Base-by-base conservation (phyloP, 2,329 filamentous ascomycete species). In the Nannizziopsis arthrosporioides region DNA sequence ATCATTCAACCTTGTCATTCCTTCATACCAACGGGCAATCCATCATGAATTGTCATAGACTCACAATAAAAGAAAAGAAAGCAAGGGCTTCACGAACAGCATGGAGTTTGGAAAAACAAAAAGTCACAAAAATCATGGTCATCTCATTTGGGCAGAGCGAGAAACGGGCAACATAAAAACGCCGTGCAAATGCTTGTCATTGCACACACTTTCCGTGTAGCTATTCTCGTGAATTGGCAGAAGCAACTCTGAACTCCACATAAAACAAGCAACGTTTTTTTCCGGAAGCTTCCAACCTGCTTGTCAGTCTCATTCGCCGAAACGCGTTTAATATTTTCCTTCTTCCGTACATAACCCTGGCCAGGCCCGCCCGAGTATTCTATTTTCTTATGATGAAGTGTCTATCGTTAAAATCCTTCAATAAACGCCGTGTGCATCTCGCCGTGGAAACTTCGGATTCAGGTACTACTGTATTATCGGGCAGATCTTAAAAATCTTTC, bases 181-280 rank as follows among this genome's bases (percentile, higher is more conserved):
- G 44, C 44, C 44, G 44, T 46, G 44, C 44, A 46, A 34, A 46
- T 46, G 44, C 44, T n/a, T 40, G 22, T 40, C 44, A 39, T 46
- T 46, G 44, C 44, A 40, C 36, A 27, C 22, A 27, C n/a, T 27
- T 40, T 46, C 39, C 35, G 35, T 40, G 27, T 46, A 37, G 35
- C 17, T 15, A 15, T 17, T 30, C 12, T 40, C 44, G 22, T 46
- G 32, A 30, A 31, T 40, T 14, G 36, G n/a, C 32, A 11, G 43
- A 32, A 14, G 18, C 30, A 39, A 36, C 11, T 27, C 22, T 11
- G 14, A 34, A 40, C 36, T 46, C 44, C 44, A 22, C n/a, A 19
- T 34, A 6, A 30, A 46, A 39, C 14, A 32, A 34, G 31, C 18
- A 8, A 37, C 12, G 30, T 39, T n/a, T 45, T 39, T 19, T 9